A percentile compares a stretch with the other conserved stretches of the same genome.
Conservation (phyloP, 441 rosid species). For the Biscutella laevigata region DNA sequence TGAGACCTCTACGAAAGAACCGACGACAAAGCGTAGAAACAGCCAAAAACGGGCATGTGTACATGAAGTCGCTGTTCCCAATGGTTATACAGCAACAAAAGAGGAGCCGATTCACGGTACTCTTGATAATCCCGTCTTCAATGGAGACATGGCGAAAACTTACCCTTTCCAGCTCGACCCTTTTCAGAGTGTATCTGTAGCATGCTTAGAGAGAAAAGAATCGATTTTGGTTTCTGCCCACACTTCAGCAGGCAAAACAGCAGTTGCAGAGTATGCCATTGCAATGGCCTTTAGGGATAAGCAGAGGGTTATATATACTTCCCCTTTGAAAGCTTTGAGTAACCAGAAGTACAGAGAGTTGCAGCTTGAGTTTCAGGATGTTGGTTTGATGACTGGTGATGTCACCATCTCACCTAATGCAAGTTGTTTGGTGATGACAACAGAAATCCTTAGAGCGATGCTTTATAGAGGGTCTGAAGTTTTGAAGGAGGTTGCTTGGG, state of each 20-base stretch:
- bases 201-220: slow-evolving; percentile 86
- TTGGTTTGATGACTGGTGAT: slow-evolving; percentile 97
- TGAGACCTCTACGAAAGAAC: slow-evolving; percentile 36
- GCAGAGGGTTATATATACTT: slow-evolving; percentile 88
- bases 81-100: slow-evolving; percentile 41
- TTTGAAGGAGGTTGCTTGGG: slow-evolving; percentile 96
- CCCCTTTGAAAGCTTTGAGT: slow-evolving; percentile 92
- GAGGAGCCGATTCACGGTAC: slow-evolving; percentile 62
- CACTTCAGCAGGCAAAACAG: slow-evolving; percentile 94
- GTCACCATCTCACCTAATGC: slow-evolving; percentile 91
- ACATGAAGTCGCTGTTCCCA: slow-evolving; percentile 89
- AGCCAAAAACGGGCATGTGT: slow-evolving; percentile 63
- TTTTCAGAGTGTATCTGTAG: slow-evolving; percentile 80
- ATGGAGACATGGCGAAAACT: slow-evolving; percentile 74
- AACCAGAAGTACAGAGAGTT: slow-evolving; percentile 93
- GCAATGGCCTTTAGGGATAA: slow-evolving; percentile 93
- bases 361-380: slow-evolving; percentile 83
- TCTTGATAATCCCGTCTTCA: slow-evolving; percentile 59
- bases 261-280: slow-evolving; percentile 93
- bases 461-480: slow-evolving; percentile 89
- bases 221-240: slow-evolving; percentile 96
- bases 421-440: slow-evolving; percentile 89
- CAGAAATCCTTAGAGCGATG: slow-evolving; percentile 94
- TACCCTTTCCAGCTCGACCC: slow-evolving; percentile 78
- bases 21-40: slow-evolving; percentile 45